These are phyloP conservation scores for Pyricularia sp. DNA, from an alignment of 2,329 filamentous ascomycete genomes.

Conservation along the genomic window DNA sequence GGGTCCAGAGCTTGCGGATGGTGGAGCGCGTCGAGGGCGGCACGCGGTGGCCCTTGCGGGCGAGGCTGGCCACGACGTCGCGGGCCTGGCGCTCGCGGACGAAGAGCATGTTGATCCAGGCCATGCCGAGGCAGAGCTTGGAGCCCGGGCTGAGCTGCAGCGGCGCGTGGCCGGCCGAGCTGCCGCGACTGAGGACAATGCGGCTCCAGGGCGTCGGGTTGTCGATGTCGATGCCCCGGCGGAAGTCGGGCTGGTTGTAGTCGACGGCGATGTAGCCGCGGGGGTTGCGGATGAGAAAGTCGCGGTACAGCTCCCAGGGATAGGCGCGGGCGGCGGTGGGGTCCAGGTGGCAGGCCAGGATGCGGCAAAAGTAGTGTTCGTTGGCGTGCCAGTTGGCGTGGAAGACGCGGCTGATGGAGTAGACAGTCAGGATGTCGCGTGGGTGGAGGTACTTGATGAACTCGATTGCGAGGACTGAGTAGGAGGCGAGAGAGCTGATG, in stretches of 20 bases:
- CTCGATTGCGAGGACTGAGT: conserved; percentile 42
- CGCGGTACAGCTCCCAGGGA: conserved; percentile 48
- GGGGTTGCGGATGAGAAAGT: conserved; percentile 52
- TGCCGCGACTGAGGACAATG: not conserved
- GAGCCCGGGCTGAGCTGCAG: not conserved
- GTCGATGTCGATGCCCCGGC: conserved; percentile 1
- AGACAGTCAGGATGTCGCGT: conserved; percentile 52
- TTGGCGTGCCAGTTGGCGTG: conserved; percentile 31
- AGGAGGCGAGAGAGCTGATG: conserved; percentile 30
- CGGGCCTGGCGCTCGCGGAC: conserved; percentile 45
- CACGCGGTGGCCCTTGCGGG: conserved; percentile 45
- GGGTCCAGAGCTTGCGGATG: conserved; percentile 57
- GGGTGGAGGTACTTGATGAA: conserved; percentile 45
- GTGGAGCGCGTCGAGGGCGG: conserved; percentile 24
- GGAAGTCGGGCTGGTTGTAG: conserved; percentile 12
- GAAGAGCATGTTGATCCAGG: conserved; percentile 59
- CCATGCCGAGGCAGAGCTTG: conserved; percentile 28
- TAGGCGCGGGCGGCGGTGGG: conserved; percentile 49
- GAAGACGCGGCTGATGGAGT: conserved; percentile 54
- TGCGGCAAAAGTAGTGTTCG: conserved; percentile 2
- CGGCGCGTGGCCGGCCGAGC: not conserved
- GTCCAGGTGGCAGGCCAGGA: conserved; percentile 38
- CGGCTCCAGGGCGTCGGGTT: not conserved
- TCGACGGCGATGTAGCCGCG: conserved; percentile 29
- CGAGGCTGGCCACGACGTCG: conserved; percentile 55